Percentiles rank a stretch among this genome's conserved stretches.
phyloP scores from a whole-genome alignment of 345 rosid genomes.

The Syzygium jambos region DNA sequence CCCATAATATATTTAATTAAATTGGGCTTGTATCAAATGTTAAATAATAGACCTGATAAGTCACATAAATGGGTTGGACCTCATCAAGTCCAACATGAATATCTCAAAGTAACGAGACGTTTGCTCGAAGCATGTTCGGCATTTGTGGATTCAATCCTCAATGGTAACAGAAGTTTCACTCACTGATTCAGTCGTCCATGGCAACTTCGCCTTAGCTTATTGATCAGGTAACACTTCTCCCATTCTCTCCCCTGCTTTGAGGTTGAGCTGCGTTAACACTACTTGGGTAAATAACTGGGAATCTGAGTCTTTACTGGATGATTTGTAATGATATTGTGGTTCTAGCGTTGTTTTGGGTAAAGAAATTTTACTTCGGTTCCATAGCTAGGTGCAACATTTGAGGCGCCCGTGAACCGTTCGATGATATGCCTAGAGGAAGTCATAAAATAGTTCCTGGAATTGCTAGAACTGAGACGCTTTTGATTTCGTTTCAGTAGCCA shows the following conservation, averaged over 20 bases:
- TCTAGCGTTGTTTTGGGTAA: neutral
- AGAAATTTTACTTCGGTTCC: neutral
- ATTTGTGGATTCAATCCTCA: too few relatives aligned
- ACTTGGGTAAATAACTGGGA: neutral
- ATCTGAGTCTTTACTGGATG: neutral
- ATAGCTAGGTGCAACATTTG: neutral
- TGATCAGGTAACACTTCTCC: too few relatives aligned
- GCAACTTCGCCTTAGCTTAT: too few relatives aligned
- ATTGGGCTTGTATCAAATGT: too few relatives aligned
- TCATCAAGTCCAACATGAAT: too few relatives aligned
- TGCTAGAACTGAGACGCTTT: neutral
- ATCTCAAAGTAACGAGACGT: too few relatives aligned
- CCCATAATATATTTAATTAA: too few relatives aligned
- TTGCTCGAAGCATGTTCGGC: too few relatives aligned
- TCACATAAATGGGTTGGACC: too few relatives aligned
- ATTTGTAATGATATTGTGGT: neutral
- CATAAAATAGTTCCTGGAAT: neutral
- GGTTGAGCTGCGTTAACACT: neutral
- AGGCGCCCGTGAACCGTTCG: neutral
- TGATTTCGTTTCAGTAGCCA: neutral
- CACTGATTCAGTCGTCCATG: too few relatives aligned
- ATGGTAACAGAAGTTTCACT: too few relatives aligned
- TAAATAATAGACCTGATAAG: too few relatives aligned
- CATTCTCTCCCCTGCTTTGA: neutral
- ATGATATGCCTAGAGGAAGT: neutral